These are phyloP conservation scores for Leonotis leonurus DNA, from an alignment of 257 asterid genomes.

Conservation along the genomic window DNA sequence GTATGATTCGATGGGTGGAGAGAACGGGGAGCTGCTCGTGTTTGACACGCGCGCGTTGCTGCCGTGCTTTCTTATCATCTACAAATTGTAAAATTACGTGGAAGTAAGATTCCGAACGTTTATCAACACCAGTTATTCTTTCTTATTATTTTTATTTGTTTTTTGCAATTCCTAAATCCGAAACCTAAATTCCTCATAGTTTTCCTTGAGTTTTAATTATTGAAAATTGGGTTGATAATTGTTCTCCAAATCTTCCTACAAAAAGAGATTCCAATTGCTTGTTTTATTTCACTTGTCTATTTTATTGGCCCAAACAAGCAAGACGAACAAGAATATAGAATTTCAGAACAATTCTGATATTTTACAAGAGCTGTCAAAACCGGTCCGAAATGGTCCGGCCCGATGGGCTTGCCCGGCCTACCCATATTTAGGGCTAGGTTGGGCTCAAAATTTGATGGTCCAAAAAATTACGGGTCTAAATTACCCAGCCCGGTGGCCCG, in stretches of 20 bases:
- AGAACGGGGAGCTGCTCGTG: conserved; percentile 63
- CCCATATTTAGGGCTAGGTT: too few species aligned
- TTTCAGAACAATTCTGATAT: too few species aligned
- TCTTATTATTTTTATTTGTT: neutral
- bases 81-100: conserved; percentile 53
- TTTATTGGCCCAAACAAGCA: neutral
- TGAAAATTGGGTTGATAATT: conserved; percentile 29
- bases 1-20: conserved; percentile 69
- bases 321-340: too few species aligned
- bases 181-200: conserved; percentile 13
- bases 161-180: neutral
- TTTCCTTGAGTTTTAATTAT: conserved; percentile 31
- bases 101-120: conserved; percentile 11
- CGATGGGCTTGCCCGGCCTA: too few species aligned
- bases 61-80: conserved; percentile 86
- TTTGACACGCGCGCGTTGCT: conserved; percentile 83
- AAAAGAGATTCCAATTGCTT: neutral
- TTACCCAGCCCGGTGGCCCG: too few species aligned
- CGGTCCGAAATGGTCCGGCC: too few species aligned
- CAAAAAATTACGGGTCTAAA: too few species aligned
- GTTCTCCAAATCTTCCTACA: neutral
- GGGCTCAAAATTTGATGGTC: too few species aligned
- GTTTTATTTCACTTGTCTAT: neutral
- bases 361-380: too few species aligned
- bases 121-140: conserved; percentile 11